phyloP scores from a whole-genome alignment of 148 eudicot genomes.

The Chenopodium album region DNA sequence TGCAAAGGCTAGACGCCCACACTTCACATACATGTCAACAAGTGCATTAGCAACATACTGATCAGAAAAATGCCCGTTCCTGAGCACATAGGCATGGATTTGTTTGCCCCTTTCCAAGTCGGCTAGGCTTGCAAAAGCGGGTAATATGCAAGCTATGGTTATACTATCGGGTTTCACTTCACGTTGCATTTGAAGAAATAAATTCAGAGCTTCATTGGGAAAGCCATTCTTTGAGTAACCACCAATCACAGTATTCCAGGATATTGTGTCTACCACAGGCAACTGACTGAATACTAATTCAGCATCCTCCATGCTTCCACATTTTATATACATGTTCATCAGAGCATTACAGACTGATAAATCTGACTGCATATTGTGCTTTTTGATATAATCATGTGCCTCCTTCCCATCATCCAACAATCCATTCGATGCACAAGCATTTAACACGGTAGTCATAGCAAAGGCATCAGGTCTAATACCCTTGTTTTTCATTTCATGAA shows the following conservation, averaged over 20 bases:
- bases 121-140: constrained; percentile 57
- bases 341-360: constrained; percentile 54
- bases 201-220: constrained; percentile 49
- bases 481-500: constrained; percentile 47
- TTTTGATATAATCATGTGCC: constrained; percentile 43
- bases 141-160: constrained; percentile 58
- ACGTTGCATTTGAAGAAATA: constrained; percentile 51
- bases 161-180: constrained; percentile 48
- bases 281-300: constrained; percentile 38
- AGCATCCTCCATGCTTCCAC: constrained; percentile 67
- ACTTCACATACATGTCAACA: constrained; percentile 68
- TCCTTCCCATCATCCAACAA: constrained; percentile 51
- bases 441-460: constrained; percentile 49
- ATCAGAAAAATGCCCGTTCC: constrained; percentile 41
- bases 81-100: constrained; percentile 49
- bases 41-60: constrained; percentile 56
- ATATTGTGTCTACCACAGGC: constrained; percentile 43
- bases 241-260: constrained; percentile 72
- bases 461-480: constrained; percentile 43
- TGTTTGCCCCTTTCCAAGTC: constrained; percentile 53
- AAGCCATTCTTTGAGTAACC: constrained; percentile 55
- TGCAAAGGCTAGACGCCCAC: constrained; percentile 51
- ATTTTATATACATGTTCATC: constrained; percentile 68
- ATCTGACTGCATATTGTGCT: constrained; percentile 34
- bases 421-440: constrained; percentile 60